Conservation (phyloP, 306 rosid genomes). For the Vigna radiata region DNA sequence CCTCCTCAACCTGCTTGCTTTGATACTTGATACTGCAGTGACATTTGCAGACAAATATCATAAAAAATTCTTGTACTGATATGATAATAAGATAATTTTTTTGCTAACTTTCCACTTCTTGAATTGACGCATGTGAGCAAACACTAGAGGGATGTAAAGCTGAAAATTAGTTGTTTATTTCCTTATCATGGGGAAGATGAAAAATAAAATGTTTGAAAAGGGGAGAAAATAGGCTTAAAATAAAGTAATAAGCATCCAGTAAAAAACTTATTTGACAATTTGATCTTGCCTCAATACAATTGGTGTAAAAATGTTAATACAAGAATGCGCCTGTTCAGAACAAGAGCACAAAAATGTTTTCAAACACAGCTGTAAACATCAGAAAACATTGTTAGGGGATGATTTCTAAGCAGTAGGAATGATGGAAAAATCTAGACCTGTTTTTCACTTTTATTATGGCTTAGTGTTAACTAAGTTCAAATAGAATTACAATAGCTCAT, state of each 20-base stretch:
- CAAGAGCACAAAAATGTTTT: not conserved
- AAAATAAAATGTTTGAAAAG: not conserved
- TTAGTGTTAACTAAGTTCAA: slow-evolving; percentile 7
- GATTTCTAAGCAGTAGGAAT: not conserved
- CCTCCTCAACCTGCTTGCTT: slow-evolving; percentile 98
- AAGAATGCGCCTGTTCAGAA: not conserved
- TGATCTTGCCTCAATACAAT: slow-evolving; percentile 6
- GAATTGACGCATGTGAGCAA: slow-evolving; percentile 25
- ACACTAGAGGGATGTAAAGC: slow-evolving; percentile 29
- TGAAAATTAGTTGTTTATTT: slow-evolving; percentile 5
- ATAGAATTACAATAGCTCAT: not conserved
- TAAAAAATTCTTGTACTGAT: slow-evolving; percentile 54
- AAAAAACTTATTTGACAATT: not conserved
- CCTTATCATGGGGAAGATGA: not conserved
- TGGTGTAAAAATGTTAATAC: not conserved
- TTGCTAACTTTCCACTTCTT: slow-evolving; percentile 36
- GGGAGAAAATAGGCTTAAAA: not conserved
- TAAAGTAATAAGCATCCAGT: not conserved
- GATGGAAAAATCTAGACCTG: not conserved
- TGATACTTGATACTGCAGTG: slow-evolving; percentile 97
- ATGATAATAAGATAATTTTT: slow-evolving; percentile 42
- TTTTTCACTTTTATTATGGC: not conserved
- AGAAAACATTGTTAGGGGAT: not conserved
- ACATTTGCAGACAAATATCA: slow-evolving; percentile 88
- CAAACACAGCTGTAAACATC: not conserved